Evolutionary conservation across 73 alveolate genomes (phyloP).

Genomic region (Urostyla sp.): DNA sequence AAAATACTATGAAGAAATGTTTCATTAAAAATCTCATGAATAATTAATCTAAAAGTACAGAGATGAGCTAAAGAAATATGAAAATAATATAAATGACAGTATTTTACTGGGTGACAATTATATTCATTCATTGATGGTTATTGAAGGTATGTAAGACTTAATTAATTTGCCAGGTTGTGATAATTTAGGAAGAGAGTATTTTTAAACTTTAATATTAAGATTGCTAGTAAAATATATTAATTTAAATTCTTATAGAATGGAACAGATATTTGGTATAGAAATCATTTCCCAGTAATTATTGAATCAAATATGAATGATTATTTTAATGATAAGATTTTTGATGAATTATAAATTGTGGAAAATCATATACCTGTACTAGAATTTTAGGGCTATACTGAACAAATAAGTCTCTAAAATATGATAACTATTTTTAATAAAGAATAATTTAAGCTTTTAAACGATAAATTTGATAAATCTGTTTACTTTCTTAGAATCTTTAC

Average conservation of each 20-base stretch:
- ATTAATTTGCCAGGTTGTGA: slow-evolving; percentile 17
- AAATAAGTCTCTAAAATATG: background rate
- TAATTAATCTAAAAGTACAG: slow-evolving; percentile 43
- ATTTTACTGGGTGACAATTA: slow-evolving; percentile 36
- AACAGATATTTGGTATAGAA: slow-evolving; percentile 40
- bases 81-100: slow-evolving; percentile 36
- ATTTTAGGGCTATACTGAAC: slow-evolving; percentile 37
- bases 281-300: slow-evolving; percentile 74
- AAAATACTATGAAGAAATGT: slow-evolving; percentile 54
- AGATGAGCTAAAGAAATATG: background rate
- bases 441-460: slow-evolving; percentile 27
- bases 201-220: slow-evolving; percentile 54
- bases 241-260: slow-evolving; percentile 8
- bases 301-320: slow-evolving; percentile 53
- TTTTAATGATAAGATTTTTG: slow-evolving; percentile 62
- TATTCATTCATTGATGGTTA: slow-evolving; percentile 61
- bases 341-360: slow-evolving; percentile 34
- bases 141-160: slow-evolving; percentile 50
- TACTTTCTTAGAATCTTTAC: slow-evolving; percentile 58
- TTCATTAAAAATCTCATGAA: slow-evolving; percentile 10
- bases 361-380: slow-evolving; percentile 58
- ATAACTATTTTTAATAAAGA: slow-evolving; percentile 57
- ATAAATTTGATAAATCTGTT: slow-evolving; percentile 50
- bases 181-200: slow-evolving; percentile 53
- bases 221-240: slow-evolving; percentile 39